Percentiles rank a stretch among this genome's conserved stretches.
Conservation (phyloP, 169 alveolate genomes). For the Theileria parva region DNA sequence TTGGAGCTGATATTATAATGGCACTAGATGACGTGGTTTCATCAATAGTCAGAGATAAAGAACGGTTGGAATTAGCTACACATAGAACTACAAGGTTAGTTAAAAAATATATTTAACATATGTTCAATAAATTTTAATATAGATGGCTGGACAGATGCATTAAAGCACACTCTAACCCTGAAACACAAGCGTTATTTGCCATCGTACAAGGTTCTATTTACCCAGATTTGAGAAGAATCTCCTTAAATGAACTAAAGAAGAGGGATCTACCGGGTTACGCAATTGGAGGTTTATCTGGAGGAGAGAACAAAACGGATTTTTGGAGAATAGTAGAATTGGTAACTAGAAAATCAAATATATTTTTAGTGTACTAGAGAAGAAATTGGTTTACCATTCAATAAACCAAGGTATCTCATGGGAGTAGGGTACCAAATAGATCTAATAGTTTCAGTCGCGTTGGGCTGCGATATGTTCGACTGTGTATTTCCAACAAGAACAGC, state of each 20-base stretch:
- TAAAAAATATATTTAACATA: slow-evolving; percentile 80
- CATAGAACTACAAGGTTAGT: slow-evolving; percentile 56
- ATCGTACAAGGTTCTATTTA: slow-evolving; percentile 97
- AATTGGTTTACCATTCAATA: slow-evolving; percentile 75
- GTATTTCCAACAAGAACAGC: slow-evolving; percentile 99
- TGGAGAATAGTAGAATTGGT: slow-evolving; percentile 86
- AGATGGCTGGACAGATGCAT: slow-evolving; percentile 94
- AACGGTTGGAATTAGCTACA: slow-evolving; percentile 65
- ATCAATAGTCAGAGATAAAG: slow-evolving; percentile 69
- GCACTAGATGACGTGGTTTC: slow-evolving; percentile 97
- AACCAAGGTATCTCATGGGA: slow-evolving; percentile 98
- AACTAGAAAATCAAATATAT: slow-evolving; percentile 57
- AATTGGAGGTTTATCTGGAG: slow-evolving; percentile 99
- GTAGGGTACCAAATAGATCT: slow-evolving; percentile 97
- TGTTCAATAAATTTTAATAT: slow-evolving; percentile 70
- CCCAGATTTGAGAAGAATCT: slow-evolving; percentile 79
- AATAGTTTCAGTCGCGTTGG: slow-evolving; percentile 93
- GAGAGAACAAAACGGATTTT: slow-evolving; percentile 94
- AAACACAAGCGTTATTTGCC: slow-evolving; percentile 92
- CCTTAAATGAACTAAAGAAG: slow-evolving; percentile 69
- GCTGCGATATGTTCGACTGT: slow-evolving; percentile 99
- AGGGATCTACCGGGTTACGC: slow-evolving; percentile 96
- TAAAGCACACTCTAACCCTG: slow-evolving; percentile 87
- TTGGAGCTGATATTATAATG: slow-evolving; percentile 98
- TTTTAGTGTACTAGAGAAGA: slow-evolving; percentile 39